Evolutionary conservation across 768 basidiomycete species (phyloP).

Genomic region (Botryobasidium botryosum): DNA sequence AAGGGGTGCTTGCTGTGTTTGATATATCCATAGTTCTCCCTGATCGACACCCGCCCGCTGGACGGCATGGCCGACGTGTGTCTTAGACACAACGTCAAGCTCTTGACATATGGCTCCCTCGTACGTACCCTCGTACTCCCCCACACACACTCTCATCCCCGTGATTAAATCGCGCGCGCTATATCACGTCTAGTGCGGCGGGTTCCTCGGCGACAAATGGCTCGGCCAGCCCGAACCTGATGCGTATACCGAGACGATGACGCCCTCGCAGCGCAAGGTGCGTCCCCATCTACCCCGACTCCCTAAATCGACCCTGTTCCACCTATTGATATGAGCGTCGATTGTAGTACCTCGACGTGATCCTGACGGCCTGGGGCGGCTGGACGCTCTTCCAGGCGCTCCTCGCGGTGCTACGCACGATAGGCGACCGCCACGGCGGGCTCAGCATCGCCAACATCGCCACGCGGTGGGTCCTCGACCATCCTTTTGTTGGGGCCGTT

Average conservation of each 20-base stretch:
- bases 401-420: constrained; percentile 36
- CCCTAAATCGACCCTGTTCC: not conserved
- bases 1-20: not conserved
- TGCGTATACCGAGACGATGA: constrained; percentile 45
- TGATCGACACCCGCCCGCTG: constrained; percentile 63
- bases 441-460: constrained; percentile 70
- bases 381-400: constrained; percentile 63
- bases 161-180: constrained; percentile 5
- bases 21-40: constrained; percentile 40
- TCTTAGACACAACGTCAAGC: constrained; percentile 48
- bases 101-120: constrained; percentile 69
- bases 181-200: constrained; percentile 44
- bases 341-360: constrained; percentile 68
- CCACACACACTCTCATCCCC: too few species aligned
- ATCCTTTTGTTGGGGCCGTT: constrained; percentile 58
- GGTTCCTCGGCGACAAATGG: constrained; percentile 67
- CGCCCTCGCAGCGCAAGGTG: constrained; percentile 73
- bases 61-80: constrained; percentile 68
- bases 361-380: constrained; percentile 58
- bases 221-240: constrained; percentile 50
- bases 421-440: constrained; percentile 45
- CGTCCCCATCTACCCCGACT: not conserved
- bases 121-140: constrained; percentile 26
- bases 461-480: constrained; percentile 70
- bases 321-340: not conserved